Evolutionary conservation across 192 early-diverging fungal genomes (phyloP).

Genomic region (Kappamyces sp.): DNA sequence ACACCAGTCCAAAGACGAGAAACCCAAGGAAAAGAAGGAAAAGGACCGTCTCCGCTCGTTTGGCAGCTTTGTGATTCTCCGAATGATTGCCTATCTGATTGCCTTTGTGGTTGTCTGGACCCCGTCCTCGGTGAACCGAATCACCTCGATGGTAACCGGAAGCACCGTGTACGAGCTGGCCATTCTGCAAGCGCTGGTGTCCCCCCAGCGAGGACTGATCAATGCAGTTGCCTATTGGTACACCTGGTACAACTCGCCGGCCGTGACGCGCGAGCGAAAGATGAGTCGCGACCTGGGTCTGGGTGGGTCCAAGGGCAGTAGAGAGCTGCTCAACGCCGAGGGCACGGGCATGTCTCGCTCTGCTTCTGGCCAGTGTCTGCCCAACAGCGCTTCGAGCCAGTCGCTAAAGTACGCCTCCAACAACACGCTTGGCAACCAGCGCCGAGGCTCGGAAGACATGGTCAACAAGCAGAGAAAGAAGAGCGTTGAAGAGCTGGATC

Average conservation of each 20-base stretch:
- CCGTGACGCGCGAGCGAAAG: no score
- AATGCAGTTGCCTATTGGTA: conserved; percentile 22
- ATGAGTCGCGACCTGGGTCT: no score
- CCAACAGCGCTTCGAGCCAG: no score
- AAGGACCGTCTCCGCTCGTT: conserved; percentile 1
- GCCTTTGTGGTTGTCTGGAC: conserved; percentile 24
- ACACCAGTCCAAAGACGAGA: not conserved
- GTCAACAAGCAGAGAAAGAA: no score
- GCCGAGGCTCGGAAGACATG: no score
- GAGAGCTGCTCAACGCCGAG: no score
- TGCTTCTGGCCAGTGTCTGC: no score
- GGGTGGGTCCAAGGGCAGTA: no score
- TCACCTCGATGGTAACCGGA: conserved; percentile 10
- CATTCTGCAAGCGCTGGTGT: conserved; percentile 18
- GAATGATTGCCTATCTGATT: conserved; percentile 18
- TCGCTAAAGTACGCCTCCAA: no score
- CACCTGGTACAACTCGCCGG: not conserved
- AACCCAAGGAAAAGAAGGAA: not conserved
- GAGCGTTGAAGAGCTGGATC: no score
- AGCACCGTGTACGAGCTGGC: conserved; percentile 12
- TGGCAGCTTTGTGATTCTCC: conserved; percentile 5
- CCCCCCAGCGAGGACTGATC: conserved; percentile 21
- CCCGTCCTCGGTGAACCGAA: conserved; percentile 23
- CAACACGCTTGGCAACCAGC: no score
- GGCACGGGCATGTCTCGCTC: no score